Evolutionary conservation across 192 early-diverging fungal genomes (phyloP).

Genomic region (Mortierella alpina): DNA sequence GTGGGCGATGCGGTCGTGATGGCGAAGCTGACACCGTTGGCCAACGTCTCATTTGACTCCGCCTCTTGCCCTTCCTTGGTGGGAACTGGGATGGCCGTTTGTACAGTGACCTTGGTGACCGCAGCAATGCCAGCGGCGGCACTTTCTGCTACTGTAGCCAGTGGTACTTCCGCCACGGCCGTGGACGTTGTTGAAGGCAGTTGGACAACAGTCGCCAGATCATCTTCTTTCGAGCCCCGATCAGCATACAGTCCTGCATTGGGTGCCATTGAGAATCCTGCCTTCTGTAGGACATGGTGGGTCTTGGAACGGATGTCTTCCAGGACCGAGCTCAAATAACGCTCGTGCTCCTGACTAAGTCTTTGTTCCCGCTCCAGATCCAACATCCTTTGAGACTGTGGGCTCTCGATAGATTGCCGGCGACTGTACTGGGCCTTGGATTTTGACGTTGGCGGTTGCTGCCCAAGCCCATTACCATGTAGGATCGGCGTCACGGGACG

Average conservation of each 20-base stretch:
- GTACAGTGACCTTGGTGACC: neutral
- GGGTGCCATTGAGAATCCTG: conserved; percentile 39
- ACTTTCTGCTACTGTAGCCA: neutral
- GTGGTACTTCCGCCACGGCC: neutral
- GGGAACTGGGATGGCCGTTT: neutral
- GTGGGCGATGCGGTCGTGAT: neutral
- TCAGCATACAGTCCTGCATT: conserved; percentile 32
- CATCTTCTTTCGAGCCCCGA: conserved; percentile 22
- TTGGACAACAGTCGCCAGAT: conserved; percentile 23
- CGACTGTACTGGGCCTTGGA: conserved; percentile 8
- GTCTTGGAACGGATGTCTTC: conserved; percentile 39
- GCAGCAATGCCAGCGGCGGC: neutral
- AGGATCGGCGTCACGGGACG: neutral
- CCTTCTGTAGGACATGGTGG: conserved; percentile 25
- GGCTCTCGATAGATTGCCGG: neutral
- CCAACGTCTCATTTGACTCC: neutral
- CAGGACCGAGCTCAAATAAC: conserved; percentile 23
- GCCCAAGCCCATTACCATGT: too few relatives aligned
- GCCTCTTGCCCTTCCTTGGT: too few relatives aligned
- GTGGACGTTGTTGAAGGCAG: conserved; percentile 1
- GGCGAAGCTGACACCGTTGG: conserved; percentile 22
- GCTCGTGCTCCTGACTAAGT: conserved; percentile 10
- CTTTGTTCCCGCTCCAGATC: conserved; percentile 9
- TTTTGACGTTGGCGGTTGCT: neutral
- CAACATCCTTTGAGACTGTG: neutral